These are phyloP conservation scores for Starmerella lactis-condensi DNA, from an alignment of 805 yeast genomes.

Conservation along the genomic window DNA sequence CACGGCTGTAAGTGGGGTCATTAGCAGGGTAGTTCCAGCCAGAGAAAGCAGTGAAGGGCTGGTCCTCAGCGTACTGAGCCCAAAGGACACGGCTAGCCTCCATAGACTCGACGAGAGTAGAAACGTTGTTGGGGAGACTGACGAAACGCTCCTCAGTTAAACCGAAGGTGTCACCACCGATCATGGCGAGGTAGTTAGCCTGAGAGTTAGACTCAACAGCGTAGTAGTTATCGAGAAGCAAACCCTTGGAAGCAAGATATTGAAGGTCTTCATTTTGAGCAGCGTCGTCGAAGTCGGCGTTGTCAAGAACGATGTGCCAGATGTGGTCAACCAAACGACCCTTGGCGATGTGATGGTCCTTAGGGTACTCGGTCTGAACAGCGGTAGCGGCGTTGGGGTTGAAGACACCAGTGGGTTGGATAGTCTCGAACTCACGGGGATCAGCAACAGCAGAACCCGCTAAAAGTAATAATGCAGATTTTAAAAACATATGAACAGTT, in stretches of 20 bases:
- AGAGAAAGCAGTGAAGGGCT: conserved; percentile 35
- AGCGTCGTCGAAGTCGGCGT: conserved; percentile 35
- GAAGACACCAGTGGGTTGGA: conserved; percentile 18
- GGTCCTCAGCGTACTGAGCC: conserved; percentile 37
- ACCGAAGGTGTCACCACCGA: conserved; percentile 35
- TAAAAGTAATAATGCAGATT: conserved; percentile 12
- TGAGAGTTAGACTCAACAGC: conserved; percentile 36
- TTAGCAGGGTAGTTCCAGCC: conserved; percentile 31
- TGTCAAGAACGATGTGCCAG: conserved; percentile 33
- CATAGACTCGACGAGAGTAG: conserved; percentile 31
- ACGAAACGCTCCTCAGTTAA: conserved; percentile 31
- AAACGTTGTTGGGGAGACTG: conserved; percentile 29
- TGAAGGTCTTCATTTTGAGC: conserved; percentile 28
- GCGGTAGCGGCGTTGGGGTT: conserved; percentile 20
- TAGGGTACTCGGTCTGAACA: conserved; percentile 19
- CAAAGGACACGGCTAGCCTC: conserved; percentile 31
- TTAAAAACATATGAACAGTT: conserved; percentile 13
- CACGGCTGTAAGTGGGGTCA: conserved; percentile 31
- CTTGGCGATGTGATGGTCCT: conserved; percentile 18
- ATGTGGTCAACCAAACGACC: conserved; percentile 19
- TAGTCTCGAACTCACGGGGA: conserved; percentile 17
- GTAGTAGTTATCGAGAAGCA: conserved; percentile 33
- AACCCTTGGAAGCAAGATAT: conserved; percentile 29
- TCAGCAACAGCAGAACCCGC: conserved; percentile 16
- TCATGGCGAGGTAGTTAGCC: conserved; percentile 35